Evolutionary conservation across 306 rosid species (phyloP), one percentile per base, ranked within the genome.

Genomic region (Glycyrrhiza uralensis): DNA sequence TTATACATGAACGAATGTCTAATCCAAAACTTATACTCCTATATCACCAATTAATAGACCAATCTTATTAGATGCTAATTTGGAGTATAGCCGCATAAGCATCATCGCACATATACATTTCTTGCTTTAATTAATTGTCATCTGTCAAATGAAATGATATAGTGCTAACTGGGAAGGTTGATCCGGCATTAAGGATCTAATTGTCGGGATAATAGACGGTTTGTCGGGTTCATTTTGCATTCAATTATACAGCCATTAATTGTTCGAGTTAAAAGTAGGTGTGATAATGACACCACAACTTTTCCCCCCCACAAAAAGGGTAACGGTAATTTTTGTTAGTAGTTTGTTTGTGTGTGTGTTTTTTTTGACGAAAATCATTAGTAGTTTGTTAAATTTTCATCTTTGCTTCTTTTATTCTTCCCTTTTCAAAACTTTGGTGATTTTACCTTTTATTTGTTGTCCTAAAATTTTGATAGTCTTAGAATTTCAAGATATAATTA

Each of bases 121-220:
- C 0, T 39, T 30, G 73, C 23, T 55, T 52, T 39, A 56, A 18
- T 41, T 55, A n/a, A n/a, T n/a, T n/a, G n/a, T n/a, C n/a, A n/a
- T n/a, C n/a, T n/a, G n/a, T n/a, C n/a, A n/a, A n/a, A n/a, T n/a
- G n/a, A n/a, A n/a, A n/a, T n/a, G n/a, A n/a, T n/a, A n/a, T n/a
- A n/a, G n/a, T n/a, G n/a, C n/a, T n/a, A n/a, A n/a, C n/a, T 61
- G 1, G 12, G 20, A 70, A 19, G 24, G 63, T 63, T 65, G 57
- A 65, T 36, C 64, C 30, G 5, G 13, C 69, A 72, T 41, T 57
- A 71, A 71, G 62, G 72, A 70, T 79, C 52, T 79, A 76, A 71
- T 71, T 83, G 76, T 65, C 69, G 52, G 73, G 17, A 68, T n/a
- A 13, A 29, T 0, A 13, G 32, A 38, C 19, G n/a, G 19, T 32